phyloP scores from a whole-genome alignment of 2,329 filamentous ascomycete genomes.

The Stagonosporopsis cucurbitacearum region DNA sequence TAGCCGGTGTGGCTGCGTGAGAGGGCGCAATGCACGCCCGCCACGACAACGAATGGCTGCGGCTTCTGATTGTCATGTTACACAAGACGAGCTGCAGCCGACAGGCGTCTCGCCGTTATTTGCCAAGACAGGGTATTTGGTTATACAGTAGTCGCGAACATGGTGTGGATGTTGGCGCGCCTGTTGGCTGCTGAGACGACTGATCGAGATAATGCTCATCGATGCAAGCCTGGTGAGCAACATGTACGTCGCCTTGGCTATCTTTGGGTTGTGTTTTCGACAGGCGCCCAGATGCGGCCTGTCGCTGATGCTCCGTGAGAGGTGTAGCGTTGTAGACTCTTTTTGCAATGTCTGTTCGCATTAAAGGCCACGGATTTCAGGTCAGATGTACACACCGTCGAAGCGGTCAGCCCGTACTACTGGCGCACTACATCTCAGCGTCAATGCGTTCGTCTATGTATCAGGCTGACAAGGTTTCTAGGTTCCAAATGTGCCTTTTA shows the following conservation, averaged over 20 bases:
- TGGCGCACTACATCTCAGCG: constrained; percentile 10
- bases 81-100: constrained; percentile 6
- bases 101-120: constrained; percentile 7
- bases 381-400: constrained; percentile 3
- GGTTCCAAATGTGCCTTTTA: constrained; percentile 4
- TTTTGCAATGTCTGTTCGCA: not conserved
- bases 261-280: not conserved
- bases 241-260: constrained; percentile 1
- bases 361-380: not conserved
- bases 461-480: constrained; percentile 7
- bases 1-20: constrained; percentile 3
- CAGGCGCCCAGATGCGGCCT: not conserved
- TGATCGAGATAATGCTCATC: constrained; percentile 5
- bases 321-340: not conserved
- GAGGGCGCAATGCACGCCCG: not conserved
- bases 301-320: not conserved
- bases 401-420: constrained; percentile 3
- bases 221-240: constrained; percentile 4
- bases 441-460: constrained; percentile 13
- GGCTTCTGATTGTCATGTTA: constrained; percentile 5
- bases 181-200: not conserved
- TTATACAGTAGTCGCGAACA: constrained; percentile 1
- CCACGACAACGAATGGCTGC: constrained; percentile 3
- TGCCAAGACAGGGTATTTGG: not conserved
- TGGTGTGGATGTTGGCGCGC: constrained; percentile 1